Base-by-base conservation (phyloP, 2,329 filamentous ascomycete species). In the Colletotrichum siamense region DNA sequence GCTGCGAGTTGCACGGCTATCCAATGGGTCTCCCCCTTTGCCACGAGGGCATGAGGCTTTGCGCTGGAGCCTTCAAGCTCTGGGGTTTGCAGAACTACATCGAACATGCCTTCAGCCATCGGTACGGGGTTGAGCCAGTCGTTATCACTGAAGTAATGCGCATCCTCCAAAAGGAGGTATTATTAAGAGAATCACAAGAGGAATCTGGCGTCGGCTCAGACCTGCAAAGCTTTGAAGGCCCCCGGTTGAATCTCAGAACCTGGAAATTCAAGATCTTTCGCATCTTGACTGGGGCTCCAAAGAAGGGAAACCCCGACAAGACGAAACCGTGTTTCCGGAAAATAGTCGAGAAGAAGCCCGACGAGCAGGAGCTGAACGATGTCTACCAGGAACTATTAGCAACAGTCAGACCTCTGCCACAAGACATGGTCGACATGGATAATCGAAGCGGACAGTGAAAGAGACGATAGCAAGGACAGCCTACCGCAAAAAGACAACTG, bases 31-130 rank as follows among this genome's bases (percentile, higher is more conserved):
- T 77, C 0, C 62, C 80, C 3, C 76, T 88, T 10, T 81, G 82
- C 57, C 79, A 80, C 18, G 71, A 83, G 34, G 84, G 80, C 2
- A 74, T 86, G 66, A 77, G 73, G 65, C 74, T 84, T 49, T 84
- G 85, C 26, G 82, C 82, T 32, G 73, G 80, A 34, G 75, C 81
- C 4, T 57, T 65, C 12, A 59, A 62, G 52, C 49, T 66, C 6
- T 59, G 22, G 32, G 71, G 77, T 7, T 44, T 71, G 22, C 30
- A 26, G 39, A 69, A 59, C 6, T 79, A 77, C 36, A 59, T 77
- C n/a, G 18, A 66, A 12, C 26, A 75, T 18, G 77, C 64, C 63
- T 30, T 66, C 13, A 52, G 49, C 22, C 39, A 69, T 5, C 61
- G 69, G 26, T 72, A 78, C 62, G 72, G 71, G 15, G 22, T 49